A percentile compares a stretch with the other conserved stretches of the same genome.
Evolutionary conservation across 129 eudicot species (phyloP).

Genomic region (Saussurea involucrata): DNA sequence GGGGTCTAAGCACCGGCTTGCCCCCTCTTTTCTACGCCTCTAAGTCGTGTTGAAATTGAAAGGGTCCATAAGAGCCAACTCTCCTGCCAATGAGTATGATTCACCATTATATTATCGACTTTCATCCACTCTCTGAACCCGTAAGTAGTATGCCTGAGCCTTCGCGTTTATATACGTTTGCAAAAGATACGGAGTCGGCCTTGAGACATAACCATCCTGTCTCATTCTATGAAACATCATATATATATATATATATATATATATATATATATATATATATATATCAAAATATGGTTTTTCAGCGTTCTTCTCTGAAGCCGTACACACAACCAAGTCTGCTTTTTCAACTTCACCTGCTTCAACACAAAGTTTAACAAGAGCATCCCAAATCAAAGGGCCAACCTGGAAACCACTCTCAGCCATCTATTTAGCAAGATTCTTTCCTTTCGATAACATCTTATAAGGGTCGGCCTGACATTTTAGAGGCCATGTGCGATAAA

Average conservation of each 20-base stretch:
- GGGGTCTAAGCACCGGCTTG: too few relatives aligned
- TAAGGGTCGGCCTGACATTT: slow-evolving; percentile 60
- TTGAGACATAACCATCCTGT: slow-evolving; percentile 49
- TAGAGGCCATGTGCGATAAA: too few relatives aligned
- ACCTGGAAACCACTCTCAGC: slow-evolving; percentile 49
- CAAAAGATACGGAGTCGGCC: slow-evolving; percentile 41
- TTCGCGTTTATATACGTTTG: slow-evolving; percentile 58
- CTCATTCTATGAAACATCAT: slow-evolving; percentile 69
- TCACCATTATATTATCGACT: slow-evolving; percentile 67
- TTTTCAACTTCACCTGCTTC: slow-evolving; percentile 80
- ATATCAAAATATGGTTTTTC: slow-evolving; percentile 46
- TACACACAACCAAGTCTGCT: slow-evolving; percentile 59
- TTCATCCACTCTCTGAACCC: slow-evolving; percentile 72
- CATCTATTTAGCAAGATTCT: slow-evolving; percentile 70
- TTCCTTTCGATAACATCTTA: slow-evolving; percentile 70
- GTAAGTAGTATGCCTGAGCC: slow-evolving; percentile 61
- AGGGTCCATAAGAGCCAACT: slow-evolving; percentile 48
- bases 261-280: slow-evolving; percentile 61
- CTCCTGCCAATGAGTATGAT: slow-evolving; percentile 27
- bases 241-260: slow-evolving; percentile 40
- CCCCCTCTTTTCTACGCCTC: too few relatives aligned
- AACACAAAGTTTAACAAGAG: slow-evolving; percentile 60
- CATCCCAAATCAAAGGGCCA: slow-evolving; percentile 79
- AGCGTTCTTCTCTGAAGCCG: slow-evolving; percentile 41
- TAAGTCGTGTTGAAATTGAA: slow-evolving; percentile 35